phyloP scores from a whole-genome alignment of 2,329 filamentous ascomycete species.

The Calonectria ilicicola region DNA sequence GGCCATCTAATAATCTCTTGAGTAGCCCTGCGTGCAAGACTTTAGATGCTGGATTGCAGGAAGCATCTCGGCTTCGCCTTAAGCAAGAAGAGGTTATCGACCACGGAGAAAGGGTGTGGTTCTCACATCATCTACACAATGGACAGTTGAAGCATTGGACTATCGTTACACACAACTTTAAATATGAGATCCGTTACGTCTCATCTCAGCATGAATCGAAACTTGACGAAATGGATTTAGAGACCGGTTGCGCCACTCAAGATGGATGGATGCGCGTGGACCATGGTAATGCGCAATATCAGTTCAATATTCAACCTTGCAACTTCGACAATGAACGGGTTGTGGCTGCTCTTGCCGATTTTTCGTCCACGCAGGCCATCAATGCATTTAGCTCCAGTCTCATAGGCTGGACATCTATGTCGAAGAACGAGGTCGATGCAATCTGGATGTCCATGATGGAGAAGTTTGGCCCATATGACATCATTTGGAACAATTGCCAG shows the following conservation, averaged over 20 bases:
- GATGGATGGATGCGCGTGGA: neutral
- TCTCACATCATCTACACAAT: neutral
- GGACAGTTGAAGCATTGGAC: neutral
- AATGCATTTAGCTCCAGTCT: neutral
- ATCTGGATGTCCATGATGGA: neutral
- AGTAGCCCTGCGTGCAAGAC: neutral
- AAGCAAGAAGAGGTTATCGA: neutral
- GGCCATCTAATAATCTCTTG: too few species aligned
- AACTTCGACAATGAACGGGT: neutral
- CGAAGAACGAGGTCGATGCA: neutral
- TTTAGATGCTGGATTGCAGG: neutral
- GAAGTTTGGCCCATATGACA: neutral
- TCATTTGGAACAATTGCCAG: slow-evolving; percentile 2
- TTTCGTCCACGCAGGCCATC: neutral
- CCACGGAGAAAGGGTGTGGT: neutral
- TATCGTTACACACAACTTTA: neutral
- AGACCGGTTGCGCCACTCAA: neutral
- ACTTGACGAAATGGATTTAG: neutral
- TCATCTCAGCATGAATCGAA: neutral
- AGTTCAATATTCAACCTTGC: neutral
- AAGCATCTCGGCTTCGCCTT: neutral
- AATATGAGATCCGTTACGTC: neutral
- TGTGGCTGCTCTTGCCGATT: neutral
- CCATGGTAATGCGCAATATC: neutral
- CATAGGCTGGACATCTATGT: neutral